A percentile compares a stretch with the other conserved stretches of the same genome.
Evolutionary conservation across 2,329 filamentous ascomycete genomes (phyloP).

Genomic region (Capronia coronata): DNA sequence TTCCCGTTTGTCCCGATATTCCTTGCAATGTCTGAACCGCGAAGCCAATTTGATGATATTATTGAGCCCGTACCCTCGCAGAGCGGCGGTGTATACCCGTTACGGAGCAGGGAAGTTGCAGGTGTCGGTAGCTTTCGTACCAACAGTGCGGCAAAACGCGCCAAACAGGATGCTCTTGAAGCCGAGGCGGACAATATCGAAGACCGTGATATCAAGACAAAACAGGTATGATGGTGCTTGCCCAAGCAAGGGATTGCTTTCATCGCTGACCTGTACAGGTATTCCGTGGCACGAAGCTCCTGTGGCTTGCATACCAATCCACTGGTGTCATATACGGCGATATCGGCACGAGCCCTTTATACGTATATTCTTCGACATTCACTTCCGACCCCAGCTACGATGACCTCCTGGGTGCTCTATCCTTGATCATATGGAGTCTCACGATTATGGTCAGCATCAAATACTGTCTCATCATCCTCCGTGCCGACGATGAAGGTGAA

Average conservation of each 20-base stretch:
- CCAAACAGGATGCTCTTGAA: neutral
- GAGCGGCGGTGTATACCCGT: slow-evolving; percentile 7
- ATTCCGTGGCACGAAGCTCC: slow-evolving; percentile 30
- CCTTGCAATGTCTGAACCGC: slow-evolving; percentile 3
- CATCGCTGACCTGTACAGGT: neutral
- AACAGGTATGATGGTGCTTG: neutral
- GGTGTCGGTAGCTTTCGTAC: slow-evolving; percentile 10
- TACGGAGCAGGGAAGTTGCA: slow-evolving; percentile 7
- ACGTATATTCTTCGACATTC: slow-evolving; percentile 53
- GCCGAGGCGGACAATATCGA: neutral
- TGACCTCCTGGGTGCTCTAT: slow-evolving; percentile 49
- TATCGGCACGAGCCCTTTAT: slow-evolving; percentile 53
- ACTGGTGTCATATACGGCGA: slow-evolving; percentile 56
- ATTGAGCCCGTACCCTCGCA: slow-evolving; percentile 9
- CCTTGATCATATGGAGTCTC: slow-evolving; percentile 51
- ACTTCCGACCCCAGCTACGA: slow-evolving; percentile 38
- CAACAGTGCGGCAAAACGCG: neutral
- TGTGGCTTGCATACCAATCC: slow-evolving; percentile 49
- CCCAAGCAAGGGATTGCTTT: neutral
- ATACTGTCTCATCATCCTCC: slow-evolving; percentile 49
- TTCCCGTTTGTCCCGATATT: neutral
- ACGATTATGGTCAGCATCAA: slow-evolving; percentile 54
- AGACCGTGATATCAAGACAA: slow-evolving; percentile 7
- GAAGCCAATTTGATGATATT: slow-evolving; percentile 4
- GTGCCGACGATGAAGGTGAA: slow-evolving; percentile 53